Evolutionary conservation across 805 yeast genomes (phyloP).

Genomic region (Barnettozyma wickerhamii): DNA sequence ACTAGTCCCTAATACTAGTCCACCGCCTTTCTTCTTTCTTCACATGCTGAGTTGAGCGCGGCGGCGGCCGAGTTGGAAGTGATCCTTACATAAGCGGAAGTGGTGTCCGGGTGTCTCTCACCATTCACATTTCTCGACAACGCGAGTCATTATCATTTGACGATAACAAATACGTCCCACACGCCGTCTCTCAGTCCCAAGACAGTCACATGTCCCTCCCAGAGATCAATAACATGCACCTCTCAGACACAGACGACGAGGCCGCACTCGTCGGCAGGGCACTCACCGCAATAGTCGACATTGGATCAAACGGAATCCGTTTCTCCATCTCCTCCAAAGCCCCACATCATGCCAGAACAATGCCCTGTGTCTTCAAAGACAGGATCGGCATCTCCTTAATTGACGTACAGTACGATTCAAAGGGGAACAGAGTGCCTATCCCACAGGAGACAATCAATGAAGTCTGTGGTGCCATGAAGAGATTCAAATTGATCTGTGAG

Average conservation of each 20-base stretch:
- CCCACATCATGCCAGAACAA: conserved; percentile 64
- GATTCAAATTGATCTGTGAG: conserved; percentile 65
- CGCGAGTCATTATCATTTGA: no score
- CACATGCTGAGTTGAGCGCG: no score
- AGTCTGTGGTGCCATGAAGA: conserved; percentile 56
- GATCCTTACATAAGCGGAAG: no score
- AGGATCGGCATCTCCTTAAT: conserved; percentile 65
- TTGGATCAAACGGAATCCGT: conserved; percentile 73
- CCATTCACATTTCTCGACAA: no score
- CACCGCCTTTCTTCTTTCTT: not conserved
- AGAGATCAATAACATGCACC: conserved; percentile 1
- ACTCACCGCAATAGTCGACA: conserved; percentile 64
- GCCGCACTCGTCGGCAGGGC: conserved; percentile 54
- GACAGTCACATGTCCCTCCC: no score
- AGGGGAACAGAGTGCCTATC: conserved; percentile 44
- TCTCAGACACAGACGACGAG: conserved; percentile 27
- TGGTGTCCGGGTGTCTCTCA: not conserved
- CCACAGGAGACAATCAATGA: conserved; percentile 55
- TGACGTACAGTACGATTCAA: conserved; percentile 49
- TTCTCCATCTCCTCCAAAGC: conserved; percentile 69
- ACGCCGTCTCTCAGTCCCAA: no score
- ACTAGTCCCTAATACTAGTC: no score
- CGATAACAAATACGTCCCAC: no score
- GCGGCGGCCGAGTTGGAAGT: no score
- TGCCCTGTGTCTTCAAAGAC: conserved; percentile 77